Percentiles rank a stretch among this genome's conserved stretches.
phyloP scores from a whole-genome alignment of 768 basidiomycete genomes.

The Paxillus ammoniavirescens region DNA sequence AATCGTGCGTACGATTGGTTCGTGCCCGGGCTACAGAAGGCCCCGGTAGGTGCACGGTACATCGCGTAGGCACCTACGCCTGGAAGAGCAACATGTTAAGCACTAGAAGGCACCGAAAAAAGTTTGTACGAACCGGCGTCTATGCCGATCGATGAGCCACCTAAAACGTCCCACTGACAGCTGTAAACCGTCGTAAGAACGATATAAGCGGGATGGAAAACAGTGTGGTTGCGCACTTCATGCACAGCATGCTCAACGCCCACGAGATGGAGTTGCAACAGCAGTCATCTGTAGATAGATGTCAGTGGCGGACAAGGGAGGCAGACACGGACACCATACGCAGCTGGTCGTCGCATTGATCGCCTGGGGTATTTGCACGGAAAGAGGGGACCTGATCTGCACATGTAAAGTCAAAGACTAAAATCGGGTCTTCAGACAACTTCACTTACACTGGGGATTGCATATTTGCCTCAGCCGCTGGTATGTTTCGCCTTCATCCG shows the following conservation, averaged over 20 bases:
- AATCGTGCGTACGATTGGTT: slow-evolving; percentile 18
- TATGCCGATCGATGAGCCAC: slow-evolving; percentile 5
- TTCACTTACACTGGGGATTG: slow-evolving; percentile 16
- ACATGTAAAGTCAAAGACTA: background rate
- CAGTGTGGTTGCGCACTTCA: slow-evolving; percentile 16
- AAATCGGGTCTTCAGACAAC: background rate
- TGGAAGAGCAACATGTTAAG: slow-evolving; percentile 5
- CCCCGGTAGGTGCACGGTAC: slow-evolving; percentile 8
- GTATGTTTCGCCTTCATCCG: slow-evolving; percentile 19
- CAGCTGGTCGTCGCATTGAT: slow-evolving; percentile 25
- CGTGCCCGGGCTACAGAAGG: slow-evolving; percentile 16
- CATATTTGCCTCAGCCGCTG: slow-evolving; percentile 27
- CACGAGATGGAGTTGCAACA: slow-evolving; percentile 29
- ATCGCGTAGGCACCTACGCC: slow-evolving; percentile 7
- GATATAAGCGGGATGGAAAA: background rate
- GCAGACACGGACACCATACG: slow-evolving; percentile 7
- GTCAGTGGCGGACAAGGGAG: background rate
- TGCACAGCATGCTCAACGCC: slow-evolving; percentile 27
- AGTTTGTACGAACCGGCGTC: slow-evolving; percentile 13
- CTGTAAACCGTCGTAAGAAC: slow-evolving; percentile 3
- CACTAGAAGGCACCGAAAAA: background rate
- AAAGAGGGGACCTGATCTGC: slow-evolving; percentile 24
- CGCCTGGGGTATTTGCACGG: slow-evolving; percentile 19
- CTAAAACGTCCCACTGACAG: slow-evolving; percentile 21
- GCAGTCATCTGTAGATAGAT: slow-evolving; percentile 14